phyloP scores from a whole-genome alignment of 768 basidiomycete species.

The Trametopsis cervina region DNA sequence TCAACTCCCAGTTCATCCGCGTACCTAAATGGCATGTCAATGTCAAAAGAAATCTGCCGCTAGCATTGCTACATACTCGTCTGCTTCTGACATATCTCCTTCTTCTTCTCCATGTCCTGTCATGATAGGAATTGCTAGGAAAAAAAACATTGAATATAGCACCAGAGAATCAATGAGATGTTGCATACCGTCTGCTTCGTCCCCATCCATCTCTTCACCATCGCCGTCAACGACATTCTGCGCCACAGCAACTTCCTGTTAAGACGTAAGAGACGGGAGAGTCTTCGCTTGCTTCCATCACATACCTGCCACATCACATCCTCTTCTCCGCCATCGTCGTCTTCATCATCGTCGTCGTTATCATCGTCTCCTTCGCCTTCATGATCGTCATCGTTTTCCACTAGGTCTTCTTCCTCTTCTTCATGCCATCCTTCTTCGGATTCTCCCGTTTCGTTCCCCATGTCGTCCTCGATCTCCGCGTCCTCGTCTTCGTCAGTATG shows the following conservation, averaged over 20 bases:
- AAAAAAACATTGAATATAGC: too few species aligned
- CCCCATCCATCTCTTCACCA: slow-evolving; percentile 44
- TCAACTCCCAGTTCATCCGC: slow-evolving; percentile 27
- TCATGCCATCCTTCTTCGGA: slow-evolving; percentile 58
- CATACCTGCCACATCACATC: slow-evolving; percentile 38
- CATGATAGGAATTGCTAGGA: slow-evolving; percentile 23
- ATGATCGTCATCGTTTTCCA: slow-evolving; percentile 37
- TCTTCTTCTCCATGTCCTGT: slow-evolving; percentile 25
- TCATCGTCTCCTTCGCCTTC: slow-evolving; percentile 29
- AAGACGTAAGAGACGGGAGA: not conserved
- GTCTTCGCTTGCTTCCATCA: not conserved
- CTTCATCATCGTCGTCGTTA: slow-evolving; percentile 30
- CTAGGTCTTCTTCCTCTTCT: slow-evolving; percentile 58
- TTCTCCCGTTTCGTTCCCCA: slow-evolving; percentile 50
- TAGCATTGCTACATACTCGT: slow-evolving; percentile 24
- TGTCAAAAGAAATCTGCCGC: too few species aligned
- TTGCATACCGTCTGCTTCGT: slow-evolving; percentile 48
- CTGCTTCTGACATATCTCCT: slow-evolving; percentile 26
- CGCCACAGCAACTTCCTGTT: slow-evolving; percentile 28
- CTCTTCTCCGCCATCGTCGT: slow-evolving; percentile 33
- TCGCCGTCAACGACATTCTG: slow-evolving; percentile 30
- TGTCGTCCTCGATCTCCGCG: slow-evolving; percentile 61
- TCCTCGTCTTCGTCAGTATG: slow-evolving; percentile 67
- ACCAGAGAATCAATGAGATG: not conserved
- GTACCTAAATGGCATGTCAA: slow-evolving; percentile 18